Conservation (phyloP, 306 rosid species). For the Cicer yamashitae region DNA sequence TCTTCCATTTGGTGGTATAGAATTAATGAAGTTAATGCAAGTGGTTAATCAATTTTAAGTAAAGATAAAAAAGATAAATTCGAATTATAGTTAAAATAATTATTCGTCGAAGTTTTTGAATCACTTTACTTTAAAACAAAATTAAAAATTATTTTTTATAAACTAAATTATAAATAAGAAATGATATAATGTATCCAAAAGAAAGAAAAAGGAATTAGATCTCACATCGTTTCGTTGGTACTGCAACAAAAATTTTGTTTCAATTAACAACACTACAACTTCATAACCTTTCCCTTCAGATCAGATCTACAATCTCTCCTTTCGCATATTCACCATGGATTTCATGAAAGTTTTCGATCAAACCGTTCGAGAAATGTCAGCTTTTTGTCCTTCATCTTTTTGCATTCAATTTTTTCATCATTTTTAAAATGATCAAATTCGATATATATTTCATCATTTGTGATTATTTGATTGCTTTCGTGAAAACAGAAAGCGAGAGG, state of each 20-base stretch:
- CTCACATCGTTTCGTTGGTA: constrained; percentile 20
- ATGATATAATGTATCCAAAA: background rate
- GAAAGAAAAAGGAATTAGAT: constrained; percentile 1
- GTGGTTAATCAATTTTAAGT: too few relatives aligned
- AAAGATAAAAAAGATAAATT: too few relatives aligned
- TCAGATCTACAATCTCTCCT: constrained; percentile 48
- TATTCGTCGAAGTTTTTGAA: too few relatives aligned
- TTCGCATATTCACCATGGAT: constrained; percentile 83
- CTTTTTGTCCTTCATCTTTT: constrained; percentile 14
- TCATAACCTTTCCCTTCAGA: constrained; percentile 23
- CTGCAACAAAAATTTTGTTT: constrained; percentile 29
- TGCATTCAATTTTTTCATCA: constrained; percentile 34
- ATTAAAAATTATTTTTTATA: too few relatives aligned
- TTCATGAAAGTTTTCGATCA: constrained; percentile 99
- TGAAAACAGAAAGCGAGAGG: constrained; percentile 91
- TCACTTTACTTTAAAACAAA: too few relatives aligned
- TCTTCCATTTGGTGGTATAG: too few relatives aligned
- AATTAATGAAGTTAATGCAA: too few relatives aligned
- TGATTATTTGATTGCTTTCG: constrained; percentile 37
- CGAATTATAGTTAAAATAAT: too few relatives aligned
- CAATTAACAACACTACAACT: background rate
- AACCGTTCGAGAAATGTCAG: constrained; percentile 98
- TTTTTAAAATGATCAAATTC: background rate
- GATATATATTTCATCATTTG: background rate
- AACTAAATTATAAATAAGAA: too few relatives aligned